Percentiles rank a stretch among this genome's conserved stretches.
Evolutionary conservation across 345 rosid genomes (phyloP).

Genomic region (Trapa incisa): DNA sequence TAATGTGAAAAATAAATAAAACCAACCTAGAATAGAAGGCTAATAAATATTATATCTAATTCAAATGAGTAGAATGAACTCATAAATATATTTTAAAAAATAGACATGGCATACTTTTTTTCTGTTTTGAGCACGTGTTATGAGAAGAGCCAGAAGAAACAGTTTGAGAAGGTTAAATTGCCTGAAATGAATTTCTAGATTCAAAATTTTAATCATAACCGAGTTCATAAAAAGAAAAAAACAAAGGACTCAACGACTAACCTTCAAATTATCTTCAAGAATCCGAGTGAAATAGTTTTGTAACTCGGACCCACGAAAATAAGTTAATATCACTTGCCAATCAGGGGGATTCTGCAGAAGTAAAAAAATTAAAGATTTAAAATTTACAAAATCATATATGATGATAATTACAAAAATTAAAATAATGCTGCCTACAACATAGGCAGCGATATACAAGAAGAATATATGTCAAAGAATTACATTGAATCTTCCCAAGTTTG

Average conservation of each 20-base stretch:
- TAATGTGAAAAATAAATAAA: neutral
- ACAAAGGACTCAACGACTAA: constrained; percentile 10
- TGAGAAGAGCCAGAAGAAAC: no score
- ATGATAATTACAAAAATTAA: no score
- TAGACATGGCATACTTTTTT: no score
- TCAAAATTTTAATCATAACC: no score
- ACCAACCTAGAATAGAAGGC: neutral
- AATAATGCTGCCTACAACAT: neutral
- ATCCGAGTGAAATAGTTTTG: constrained; percentile 96
- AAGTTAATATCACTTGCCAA: constrained; percentile 97
- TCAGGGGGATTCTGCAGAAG: constrained; percentile 82
- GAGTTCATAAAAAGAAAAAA: no score
- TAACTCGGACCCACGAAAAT: constrained; percentile 92
- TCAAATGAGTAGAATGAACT: no score
- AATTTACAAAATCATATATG: neutral
- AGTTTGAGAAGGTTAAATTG: no score
- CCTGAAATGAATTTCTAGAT: no score
- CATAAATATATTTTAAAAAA: no score
- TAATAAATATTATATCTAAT: neutral
- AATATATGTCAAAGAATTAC: constrained; percentile 16
- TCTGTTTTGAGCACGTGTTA: neutral
- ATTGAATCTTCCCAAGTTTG: constrained; percentile 88
- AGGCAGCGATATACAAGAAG: neutral
- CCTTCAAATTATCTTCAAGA: constrained; percentile 90
- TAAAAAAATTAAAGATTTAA: neutral